Conservation (phyloP, 257 asterid species). For the Salvia splendens region DNA sequence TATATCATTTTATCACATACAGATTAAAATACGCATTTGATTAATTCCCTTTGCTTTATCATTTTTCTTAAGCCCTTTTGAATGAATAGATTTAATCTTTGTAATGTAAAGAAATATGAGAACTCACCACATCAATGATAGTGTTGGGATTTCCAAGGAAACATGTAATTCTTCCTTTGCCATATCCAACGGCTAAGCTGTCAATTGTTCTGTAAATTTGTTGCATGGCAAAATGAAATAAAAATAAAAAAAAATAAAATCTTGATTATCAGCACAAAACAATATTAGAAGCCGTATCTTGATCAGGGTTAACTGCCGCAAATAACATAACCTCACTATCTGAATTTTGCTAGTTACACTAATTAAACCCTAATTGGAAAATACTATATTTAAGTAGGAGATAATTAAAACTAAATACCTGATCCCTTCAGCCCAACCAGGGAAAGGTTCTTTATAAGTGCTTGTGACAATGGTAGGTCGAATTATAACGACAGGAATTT, state of each 20-base stretch:
- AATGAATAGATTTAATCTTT: too few relatives aligned
- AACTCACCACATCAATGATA: slow-evolving; percentile 67
- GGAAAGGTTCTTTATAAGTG: slow-evolving; percentile 75
- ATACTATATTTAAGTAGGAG: too few relatives aligned
- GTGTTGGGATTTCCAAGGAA: slow-evolving; percentile 66
- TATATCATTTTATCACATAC: too few relatives aligned
- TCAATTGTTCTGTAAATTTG: slow-evolving; percentile 68
- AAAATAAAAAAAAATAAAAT: not conserved
- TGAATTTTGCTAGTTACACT: too few relatives aligned
- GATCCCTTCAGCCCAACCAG: slow-evolving; percentile 93
- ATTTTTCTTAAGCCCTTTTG: too few relatives aligned
- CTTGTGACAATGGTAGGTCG: slow-evolving; percentile 87
- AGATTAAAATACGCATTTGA: too few relatives aligned
- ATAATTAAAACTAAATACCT: slow-evolving; percentile 41
- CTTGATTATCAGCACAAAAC: too few relatives aligned
- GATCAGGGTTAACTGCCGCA: too few relatives aligned
- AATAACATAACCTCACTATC: too few relatives aligned
- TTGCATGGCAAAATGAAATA: not conserved
- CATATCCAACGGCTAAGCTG: slow-evolving; percentile 82
- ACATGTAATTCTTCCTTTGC: slow-evolving; percentile 72
- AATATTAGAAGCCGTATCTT: too few relatives aligned
- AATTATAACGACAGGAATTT: slow-evolving; percentile 56
- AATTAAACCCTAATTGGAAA: too few relatives aligned
- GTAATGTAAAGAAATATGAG: not conserved
- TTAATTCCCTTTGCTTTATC: too few relatives aligned